Conservation (phyloP, 345 rosid species). For the Salix dunnii region DNA sequence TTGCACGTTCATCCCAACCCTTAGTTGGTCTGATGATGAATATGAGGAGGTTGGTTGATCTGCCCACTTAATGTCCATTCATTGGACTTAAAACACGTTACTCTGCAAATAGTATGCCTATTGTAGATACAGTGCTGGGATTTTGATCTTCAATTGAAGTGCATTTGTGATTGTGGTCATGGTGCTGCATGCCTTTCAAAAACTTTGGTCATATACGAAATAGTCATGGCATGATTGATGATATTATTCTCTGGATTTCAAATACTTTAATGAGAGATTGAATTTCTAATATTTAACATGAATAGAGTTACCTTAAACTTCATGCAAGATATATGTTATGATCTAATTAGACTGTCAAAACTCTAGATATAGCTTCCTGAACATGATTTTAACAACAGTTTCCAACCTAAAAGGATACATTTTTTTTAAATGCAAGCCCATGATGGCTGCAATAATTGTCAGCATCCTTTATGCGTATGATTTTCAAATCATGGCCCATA, state of each 20-base stretch:
- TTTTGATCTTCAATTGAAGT: neutral
- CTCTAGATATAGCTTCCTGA: neutral
- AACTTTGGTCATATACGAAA: neutral
- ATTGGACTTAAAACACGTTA: neutral
- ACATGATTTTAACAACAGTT: neutral
- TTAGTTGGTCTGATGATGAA: constrained; percentile 97
- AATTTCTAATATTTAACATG: neutral
- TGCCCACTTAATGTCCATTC: neutral
- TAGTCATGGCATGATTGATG: neutral
- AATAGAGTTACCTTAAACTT: neutral
- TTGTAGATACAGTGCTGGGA: neutral
- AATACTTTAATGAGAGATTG: neutral
- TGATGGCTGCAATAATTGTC: neutral
- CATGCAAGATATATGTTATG: neutral
- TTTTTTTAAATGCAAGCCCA: neutral
- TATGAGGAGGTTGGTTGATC: constrained; percentile 70
- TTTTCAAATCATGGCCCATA: neutral
- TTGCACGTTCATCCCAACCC: constrained; percentile 98
- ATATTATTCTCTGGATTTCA: neutral
- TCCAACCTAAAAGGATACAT: neutral
- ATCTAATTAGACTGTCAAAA: neutral
- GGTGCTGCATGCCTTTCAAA: neutral
- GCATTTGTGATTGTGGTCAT: neutral
- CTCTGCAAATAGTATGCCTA: neutral
- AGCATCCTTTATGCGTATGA: neutral